These are phyloP conservation scores for Baeospora myosura DNA, from an alignment of 1,284 basidiomycete genomes.

Conservation along the genomic window DNA sequence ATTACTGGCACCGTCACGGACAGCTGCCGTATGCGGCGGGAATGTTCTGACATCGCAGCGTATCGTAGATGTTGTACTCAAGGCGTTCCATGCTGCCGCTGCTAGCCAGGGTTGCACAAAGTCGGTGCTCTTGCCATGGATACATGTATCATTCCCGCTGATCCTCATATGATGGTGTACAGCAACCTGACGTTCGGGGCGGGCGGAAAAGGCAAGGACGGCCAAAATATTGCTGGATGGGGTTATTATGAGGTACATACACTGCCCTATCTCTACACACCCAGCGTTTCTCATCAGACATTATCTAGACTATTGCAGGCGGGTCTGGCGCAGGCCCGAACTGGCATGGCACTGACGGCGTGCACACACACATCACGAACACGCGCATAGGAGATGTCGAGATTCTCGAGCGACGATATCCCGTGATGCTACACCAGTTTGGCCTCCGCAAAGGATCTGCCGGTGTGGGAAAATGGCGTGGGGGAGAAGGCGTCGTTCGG, in stretches of 20 bases:
- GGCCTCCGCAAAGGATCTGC: constrained; percentile 72
- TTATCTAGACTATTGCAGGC: constrained; percentile 79
- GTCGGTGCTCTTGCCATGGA: constrained; percentile 33
- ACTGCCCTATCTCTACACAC: constrained; percentile 2
- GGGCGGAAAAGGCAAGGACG: constrained; percentile 80
- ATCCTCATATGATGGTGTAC: constrained; percentile 8
- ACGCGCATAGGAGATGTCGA: constrained; percentile 91
- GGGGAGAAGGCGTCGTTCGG: constrained; percentile 84
- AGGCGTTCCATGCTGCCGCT: constrained; percentile 88
- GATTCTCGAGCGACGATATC: constrained; percentile 86
- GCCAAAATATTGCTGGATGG: constrained; percentile 75
- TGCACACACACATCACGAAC: constrained; percentile 91
- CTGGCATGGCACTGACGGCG: constrained; percentile 28
- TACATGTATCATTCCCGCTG: neutral
- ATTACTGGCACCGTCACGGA: constrained; percentile 75
- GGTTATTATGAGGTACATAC: constrained; percentile 82
- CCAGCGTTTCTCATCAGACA: constrained; percentile 6
- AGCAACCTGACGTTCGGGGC: constrained; percentile 89
- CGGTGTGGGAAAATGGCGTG: constrained; percentile 72
- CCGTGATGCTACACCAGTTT: constrained; percentile 81
- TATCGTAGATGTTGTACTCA: constrained; percentile 90
- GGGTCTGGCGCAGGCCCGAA: constrained; percentile 11
- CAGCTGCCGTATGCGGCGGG: constrained; percentile 88
- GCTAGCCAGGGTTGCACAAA: constrained; percentile 94
- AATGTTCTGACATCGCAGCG: constrained; percentile 91